These are phyloP conservation scores for Wilcoxina mikolae DNA, from an alignment of 495 filamentous ascomycete species.

Conservation along the genomic window DNA sequence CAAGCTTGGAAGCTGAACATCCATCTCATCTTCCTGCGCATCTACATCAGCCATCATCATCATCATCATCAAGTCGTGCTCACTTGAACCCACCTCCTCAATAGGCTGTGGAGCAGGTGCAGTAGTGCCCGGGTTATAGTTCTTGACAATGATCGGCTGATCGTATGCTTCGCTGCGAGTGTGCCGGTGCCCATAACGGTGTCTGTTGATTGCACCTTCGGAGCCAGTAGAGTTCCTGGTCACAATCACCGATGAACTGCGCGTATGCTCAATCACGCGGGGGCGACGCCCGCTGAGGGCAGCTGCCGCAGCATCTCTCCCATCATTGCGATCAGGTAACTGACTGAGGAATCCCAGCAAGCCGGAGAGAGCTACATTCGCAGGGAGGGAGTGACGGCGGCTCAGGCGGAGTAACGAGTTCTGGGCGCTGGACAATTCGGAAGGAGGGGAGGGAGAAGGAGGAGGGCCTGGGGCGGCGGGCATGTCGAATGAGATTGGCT, in stretches of 20 bases:
- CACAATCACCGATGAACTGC: background rate
- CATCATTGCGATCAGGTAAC: background rate
- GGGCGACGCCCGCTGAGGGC: too few species aligned
- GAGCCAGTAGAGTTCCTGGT: constrained; percentile 2
- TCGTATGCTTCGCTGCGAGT: constrained; percentile 20
- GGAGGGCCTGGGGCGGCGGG: background rate
- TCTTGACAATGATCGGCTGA: constrained; percentile 28
- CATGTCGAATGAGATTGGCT: background rate
- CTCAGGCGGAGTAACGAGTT: constrained; percentile 25
- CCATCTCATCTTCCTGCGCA: constrained; percentile 23
- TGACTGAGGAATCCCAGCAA: background rate
- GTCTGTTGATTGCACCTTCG: constrained; percentile 18
- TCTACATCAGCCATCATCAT: background rate
- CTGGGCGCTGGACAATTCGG: constrained; percentile 19
- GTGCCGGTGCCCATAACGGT: constrained; percentile 29
- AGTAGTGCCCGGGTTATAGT: constrained; percentile 25
- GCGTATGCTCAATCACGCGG: too few species aligned
- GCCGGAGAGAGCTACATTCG: constrained; percentile 14
- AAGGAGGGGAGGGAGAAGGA: background rate
- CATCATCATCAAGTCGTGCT: background rate
- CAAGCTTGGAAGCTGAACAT: constrained; percentile 21
- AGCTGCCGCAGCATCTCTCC: constrained; percentile 1
- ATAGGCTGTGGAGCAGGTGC: background rate
- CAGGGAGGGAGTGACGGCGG: constrained; percentile 28
- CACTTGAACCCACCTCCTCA: constrained; percentile 2